Percentiles rank a stretch among this genome's conserved stretches.
phyloP scores from a whole-genome alignment of 192 early-diverging fungal species.

The Jimgerdemannia lactiflua region DNA sequence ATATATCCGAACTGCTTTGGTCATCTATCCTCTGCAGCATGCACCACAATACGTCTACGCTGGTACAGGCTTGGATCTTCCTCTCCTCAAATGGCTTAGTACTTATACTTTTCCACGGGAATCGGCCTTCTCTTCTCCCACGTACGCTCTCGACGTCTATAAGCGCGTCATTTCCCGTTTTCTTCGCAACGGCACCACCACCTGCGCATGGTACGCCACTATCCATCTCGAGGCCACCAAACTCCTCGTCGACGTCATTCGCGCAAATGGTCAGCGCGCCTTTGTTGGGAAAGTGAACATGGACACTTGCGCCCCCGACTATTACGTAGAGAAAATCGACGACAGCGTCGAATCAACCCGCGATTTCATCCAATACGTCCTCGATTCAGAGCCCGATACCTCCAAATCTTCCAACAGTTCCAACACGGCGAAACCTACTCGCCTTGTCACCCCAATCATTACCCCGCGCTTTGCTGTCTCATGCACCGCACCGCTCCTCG shows the following conservation, averaged over 20 bases:
- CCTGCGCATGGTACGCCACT: conserved; percentile 90
- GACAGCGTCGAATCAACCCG: conserved; percentile 65
- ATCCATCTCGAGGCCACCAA: conserved; percentile 79
- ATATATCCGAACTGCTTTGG: not conserved
- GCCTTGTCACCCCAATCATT: conserved; percentile 72
- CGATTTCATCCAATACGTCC: conserved; percentile 58
- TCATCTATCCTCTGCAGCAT: conserved; percentile 48
- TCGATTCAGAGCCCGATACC: conserved; percentile 27
- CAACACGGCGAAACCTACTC: not conserved
- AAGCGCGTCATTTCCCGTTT: conserved; percentile 61
- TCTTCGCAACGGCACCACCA: conserved; percentile 83
- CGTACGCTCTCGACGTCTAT: conserved; percentile 71
- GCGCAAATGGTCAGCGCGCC: conserved; percentile 83
- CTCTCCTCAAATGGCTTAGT: conserved; percentile 86
- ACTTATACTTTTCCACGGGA: conserved; percentile 92
- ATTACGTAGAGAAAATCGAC: conserved; percentile 72
- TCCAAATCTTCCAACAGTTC: conserved; percentile 15
- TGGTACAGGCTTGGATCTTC: conserved; percentile 88
- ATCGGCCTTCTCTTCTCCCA: conserved; percentile 60
- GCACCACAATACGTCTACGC: conserved; percentile 89
- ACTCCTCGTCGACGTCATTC: conserved; percentile 69
- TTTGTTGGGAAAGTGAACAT: conserved; percentile 97
- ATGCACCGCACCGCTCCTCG: conserved; percentile 70
- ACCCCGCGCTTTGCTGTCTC: conserved; percentile 94
- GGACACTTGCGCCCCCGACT: conserved; percentile 83